phyloP scores from a whole-genome alignment of 2,329 filamentous ascomycete genomes.

The Arthrinium phaeospermum region DNA sequence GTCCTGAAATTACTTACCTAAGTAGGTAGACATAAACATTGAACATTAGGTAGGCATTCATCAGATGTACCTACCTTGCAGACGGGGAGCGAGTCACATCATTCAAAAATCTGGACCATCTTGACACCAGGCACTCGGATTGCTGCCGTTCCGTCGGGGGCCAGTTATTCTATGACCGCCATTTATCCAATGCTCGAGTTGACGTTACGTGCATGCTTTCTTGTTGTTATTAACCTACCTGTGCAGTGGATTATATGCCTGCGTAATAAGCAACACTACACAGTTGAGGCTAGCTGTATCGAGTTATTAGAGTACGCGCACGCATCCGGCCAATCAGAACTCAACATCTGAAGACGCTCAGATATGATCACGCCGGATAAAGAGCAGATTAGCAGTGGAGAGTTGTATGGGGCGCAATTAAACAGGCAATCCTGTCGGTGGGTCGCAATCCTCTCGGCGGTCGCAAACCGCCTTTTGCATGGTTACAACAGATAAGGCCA shows the following conservation, averaged over 20 bases:
- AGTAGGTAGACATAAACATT: neutral
- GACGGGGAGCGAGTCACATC: neutral
- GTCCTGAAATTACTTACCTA: neutral
- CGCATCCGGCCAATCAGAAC: neutral
- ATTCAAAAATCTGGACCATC: neutral
- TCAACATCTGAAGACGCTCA: conserved; percentile 4
- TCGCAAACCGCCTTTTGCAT: neutral
- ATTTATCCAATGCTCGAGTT: neutral
- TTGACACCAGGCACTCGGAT: neutral
- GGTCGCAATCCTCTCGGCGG: neutral
- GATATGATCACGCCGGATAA: conserved; percentile 9
- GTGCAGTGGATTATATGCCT: neutral
- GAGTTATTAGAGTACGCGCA: neutral
- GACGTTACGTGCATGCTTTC: neutral
- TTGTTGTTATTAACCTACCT: neutral
- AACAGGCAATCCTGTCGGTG: conserved; percentile 1
- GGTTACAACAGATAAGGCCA: conserved; percentile 1
- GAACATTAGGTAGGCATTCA: neutral
- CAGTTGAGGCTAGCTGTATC: conserved; percentile 4
- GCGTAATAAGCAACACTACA: conserved; percentile 1
- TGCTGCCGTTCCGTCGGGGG: neutral
- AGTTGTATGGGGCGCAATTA: conserved; percentile 13
- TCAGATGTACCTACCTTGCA: neutral
- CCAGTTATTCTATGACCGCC: neutral
- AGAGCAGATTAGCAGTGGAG: conserved; percentile 12